Evolutionary conservation across 345 rosid species (phyloP).

Genomic region (Gossypium arboreum): DNA sequence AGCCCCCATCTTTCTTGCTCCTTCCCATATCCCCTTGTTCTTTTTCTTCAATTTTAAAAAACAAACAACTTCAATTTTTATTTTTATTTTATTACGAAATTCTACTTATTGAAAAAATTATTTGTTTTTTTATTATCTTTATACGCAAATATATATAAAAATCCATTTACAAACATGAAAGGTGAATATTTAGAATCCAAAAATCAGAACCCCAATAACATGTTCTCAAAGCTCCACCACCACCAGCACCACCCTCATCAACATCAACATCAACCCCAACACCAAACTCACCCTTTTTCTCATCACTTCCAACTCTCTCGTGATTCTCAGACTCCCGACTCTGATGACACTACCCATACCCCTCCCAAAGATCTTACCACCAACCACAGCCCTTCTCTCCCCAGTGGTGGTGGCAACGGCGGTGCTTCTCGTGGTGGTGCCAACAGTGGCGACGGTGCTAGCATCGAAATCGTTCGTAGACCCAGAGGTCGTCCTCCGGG

Average conservation of each 20-base stretch:
- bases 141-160: background rate
- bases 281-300: slow-evolving; percentile 37
- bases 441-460: slow-evolving; percentile 44
- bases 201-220: slow-evolving; percentile 29
- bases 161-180: slow-evolving; percentile 39
- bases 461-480: slow-evolving; percentile 71
- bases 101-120: background rate
- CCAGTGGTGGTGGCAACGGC: slow-evolving; percentile 10
- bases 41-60: background rate
- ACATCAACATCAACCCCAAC: slow-evolving; percentile 18
- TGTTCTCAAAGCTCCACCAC: slow-evolving; percentile 60
- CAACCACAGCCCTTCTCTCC: slow-evolving; percentile 8
- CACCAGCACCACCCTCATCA: slow-evolving; percentile 9
- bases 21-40: background rate
- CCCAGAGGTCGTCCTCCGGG: slow-evolving; percentile 92
- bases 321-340: slow-evolving; percentile 28
- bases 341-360: slow-evolving; percentile 23
- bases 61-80: background rate
- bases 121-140: background rate
- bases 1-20: background rate
- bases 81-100: slow-evolving; percentile 13
- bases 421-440: slow-evolving; percentile 19
- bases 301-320: slow-evolving; percentile 48
- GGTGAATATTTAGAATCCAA: slow-evolving; percentile 50
- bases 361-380: slow-evolving; percentile 1